A percentile compares a stretch with the other conserved stretches of the same genome.
These are phyloP conservation scores for Pterula multifida DNA, from an alignment of 1,284 basidiomycete species.

Conservation along the genomic window DNA sequence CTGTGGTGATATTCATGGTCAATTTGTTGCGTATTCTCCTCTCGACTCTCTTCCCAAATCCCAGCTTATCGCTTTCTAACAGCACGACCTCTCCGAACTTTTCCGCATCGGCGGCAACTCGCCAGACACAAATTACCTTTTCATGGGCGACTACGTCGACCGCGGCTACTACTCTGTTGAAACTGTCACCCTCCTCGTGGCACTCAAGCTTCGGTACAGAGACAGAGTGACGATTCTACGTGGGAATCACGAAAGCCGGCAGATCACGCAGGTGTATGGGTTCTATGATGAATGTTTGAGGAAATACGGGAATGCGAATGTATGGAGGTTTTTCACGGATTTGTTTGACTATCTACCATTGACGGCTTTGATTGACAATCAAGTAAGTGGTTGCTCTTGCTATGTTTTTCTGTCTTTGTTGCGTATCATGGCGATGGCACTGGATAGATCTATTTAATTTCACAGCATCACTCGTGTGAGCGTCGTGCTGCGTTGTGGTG, in stretches of 20 bases:
- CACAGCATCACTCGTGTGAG: not conserved
- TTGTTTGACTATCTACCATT: slow-evolving; percentile 97
- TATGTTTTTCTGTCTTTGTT: slow-evolving; percentile 3
- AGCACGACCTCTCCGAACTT: slow-evolving; percentile 98
- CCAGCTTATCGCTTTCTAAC: slow-evolving; percentile 7
- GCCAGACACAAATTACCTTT: slow-evolving; percentile 99
- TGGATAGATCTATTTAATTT: no score
- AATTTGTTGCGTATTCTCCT: slow-evolving; percentile 73
- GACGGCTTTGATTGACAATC: slow-evolving; percentile 96
- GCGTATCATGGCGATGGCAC: no score
- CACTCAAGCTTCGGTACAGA: slow-evolving; percentile 95
- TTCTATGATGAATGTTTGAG: slow-evolving; percentile 99
- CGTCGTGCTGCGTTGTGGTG: no score
- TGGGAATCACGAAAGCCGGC: slow-evolving; percentile 97
- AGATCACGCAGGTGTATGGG: slow-evolving; percentile 99
- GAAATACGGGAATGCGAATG: slow-evolving; percentile 99
- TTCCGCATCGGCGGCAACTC: slow-evolving; percentile 99
- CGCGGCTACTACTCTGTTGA: slow-evolving; percentile 99
- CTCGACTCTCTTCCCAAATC: slow-evolving; percentile 6
- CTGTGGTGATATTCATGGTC: slow-evolving; percentile 97
- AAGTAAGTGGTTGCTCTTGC: slow-evolving; percentile 52
- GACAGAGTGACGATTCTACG: slow-evolving; percentile 97
- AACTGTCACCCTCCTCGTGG: slow-evolving; percentile 96
- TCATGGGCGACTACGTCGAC: slow-evolving; percentile 99
- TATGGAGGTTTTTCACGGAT: slow-evolving; percentile 99